Evolutionary conservation across 2,329 filamentous ascomycete genomes (phyloP).

Genomic region (Paraphoma sp.): DNA sequence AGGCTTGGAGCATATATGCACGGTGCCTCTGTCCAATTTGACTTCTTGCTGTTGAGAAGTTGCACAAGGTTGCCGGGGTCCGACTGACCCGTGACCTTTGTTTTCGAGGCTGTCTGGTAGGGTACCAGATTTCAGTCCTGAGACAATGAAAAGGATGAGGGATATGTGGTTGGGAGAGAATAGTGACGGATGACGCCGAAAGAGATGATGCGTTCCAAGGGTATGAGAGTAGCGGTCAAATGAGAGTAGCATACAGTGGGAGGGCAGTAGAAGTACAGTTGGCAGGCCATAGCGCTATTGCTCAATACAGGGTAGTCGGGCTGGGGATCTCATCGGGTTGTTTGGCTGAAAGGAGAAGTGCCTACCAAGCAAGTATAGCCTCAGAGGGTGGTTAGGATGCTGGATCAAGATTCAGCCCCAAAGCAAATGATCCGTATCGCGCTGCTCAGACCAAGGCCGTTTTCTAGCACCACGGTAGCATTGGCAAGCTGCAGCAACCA

Average conservation of each 20-base stretch:
- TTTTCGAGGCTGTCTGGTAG: conserved; percentile 34
- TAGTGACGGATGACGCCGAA: conserved; percentile 25
- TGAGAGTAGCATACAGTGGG: conserved; percentile 32
- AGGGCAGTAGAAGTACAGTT: conserved; percentile 43
- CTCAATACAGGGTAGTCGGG: conserved; percentile 46
- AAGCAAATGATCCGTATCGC: conserved; percentile 50
- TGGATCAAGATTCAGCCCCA: conserved; percentile 55
- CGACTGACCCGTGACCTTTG: conserved; percentile 40
- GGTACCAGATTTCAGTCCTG: conserved; percentile 24
- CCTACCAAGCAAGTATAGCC: conserved; percentile 46
- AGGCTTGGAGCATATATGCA: conserved; percentile 47
- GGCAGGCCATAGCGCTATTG: conserved; percentile 38
- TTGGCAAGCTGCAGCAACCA: conserved; percentile 56
- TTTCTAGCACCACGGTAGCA: conserved; percentile 54
- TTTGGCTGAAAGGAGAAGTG: conserved; percentile 50
- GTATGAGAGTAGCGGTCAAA: conserved; percentile 30
- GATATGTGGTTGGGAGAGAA: conserved; percentile 10
- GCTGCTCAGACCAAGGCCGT: conserved; percentile 53
- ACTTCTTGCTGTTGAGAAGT: conserved; percentile 33
- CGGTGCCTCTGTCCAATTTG: conserved; percentile 35
- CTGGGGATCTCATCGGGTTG: conserved; percentile 41
- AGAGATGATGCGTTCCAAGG: conserved; percentile 24
- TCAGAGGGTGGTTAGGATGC: conserved; percentile 39
- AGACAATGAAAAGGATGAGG: conserved; percentile 24
- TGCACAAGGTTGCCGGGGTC: conserved; percentile 41